Conservation (phyloP, 495 filamentous ascomycete species). For the Talaromyces thailandensis region DNA sequence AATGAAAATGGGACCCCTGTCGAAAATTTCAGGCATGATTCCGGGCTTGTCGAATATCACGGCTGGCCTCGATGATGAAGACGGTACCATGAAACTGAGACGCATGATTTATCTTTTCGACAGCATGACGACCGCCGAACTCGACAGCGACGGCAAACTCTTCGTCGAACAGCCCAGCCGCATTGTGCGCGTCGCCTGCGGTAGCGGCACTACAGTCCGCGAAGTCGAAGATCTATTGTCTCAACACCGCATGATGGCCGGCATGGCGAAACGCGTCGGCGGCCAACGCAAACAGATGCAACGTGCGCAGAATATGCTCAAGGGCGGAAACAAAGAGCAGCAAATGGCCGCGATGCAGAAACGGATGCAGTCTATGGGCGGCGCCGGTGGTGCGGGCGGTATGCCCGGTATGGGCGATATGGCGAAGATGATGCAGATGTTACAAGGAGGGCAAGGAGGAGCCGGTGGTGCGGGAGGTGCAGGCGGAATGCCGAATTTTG, state of each 20-base stretch:
- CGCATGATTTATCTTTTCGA: constrained; percentile 99
- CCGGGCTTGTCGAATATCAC: constrained; percentile 89
- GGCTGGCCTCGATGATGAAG: constrained; percentile 92
- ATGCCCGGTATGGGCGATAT: constrained; percentile 62
- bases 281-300: constrained; percentile 96
- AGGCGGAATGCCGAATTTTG: constrained; percentile 39
- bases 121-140: constrained; percentile 90
- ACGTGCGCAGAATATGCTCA: constrained; percentile 81
- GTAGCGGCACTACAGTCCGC: constrained; percentile 81
- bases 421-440: constrained; percentile 76
- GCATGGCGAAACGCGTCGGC: constrained; percentile 98
- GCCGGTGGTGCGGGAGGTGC: constrained; percentile 16
- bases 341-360: constrained; percentile 98
- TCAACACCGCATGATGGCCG: constrained; percentile 97
- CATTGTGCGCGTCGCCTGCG: constrained; percentile 86
- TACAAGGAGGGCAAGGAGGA: constrained; percentile 39
- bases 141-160: constrained; percentile 89
- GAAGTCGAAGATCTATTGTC: constrained; percentile 97
- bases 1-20: constrained; percentile 98
- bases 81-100: constrained; percentile 82
- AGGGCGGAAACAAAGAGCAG: constrained; percentile 77
- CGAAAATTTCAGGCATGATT: constrained; percentile 98
- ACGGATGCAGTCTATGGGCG: constrained; percentile 85
- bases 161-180: constrained; percentile 89
- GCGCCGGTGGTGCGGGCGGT: constrained; percentile 40